Base-by-base conservation (phyloP, 108 stramenopile genomes). In the Nitzschia putrida region DNA sequence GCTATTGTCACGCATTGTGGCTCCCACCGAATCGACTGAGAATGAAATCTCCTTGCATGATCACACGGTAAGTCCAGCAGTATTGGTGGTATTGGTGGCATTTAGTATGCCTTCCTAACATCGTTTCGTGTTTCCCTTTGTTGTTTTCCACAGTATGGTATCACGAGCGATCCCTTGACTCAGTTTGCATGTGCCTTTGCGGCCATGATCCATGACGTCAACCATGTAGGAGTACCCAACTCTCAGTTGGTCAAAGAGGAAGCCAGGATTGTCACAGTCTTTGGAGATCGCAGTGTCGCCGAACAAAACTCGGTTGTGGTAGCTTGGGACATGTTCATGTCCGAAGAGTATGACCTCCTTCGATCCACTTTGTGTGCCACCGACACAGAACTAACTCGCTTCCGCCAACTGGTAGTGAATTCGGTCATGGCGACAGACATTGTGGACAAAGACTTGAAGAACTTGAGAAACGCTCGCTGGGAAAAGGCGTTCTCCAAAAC, bases 211-310 rank as follows among this genome's bases (percentile, higher is more conserved):
- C 83, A 83, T 50, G 83, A 83, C 44, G 83, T 78, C 39, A 79
- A 83, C 39, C 83, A 83, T 58, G 76, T 77, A 51, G 83, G 83
- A 20, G 74, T 83, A 26, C 79, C 79, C 3, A 83, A 83, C 52
- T 63, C 74, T 12, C 65, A 67, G 18, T 76, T 83, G 12, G 71
- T 76, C 24, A 68, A 45, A 7, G 83, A 83, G 52, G 66, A 78
- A 6, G 65, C 72, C 44, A 66, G 61, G 21, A 57, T 76, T 20
- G 79, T 66, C 6, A 22, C 63, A 20, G 51, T 53, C 7, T 78
- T 78, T 41, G 56, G 59, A 7, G 47, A 42, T 22, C 74, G 45
- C 39, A 72, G 68, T 49, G 69, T 79, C 8, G 58, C 58, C 1
- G 81, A 64, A 23, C 63, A 64, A 79, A 56, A 34, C 29, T 34